These are phyloP conservation scores for Caryopteris hybrid DNA, from an alignment of 305 asterid species.

Conservation along the genomic window DNA sequence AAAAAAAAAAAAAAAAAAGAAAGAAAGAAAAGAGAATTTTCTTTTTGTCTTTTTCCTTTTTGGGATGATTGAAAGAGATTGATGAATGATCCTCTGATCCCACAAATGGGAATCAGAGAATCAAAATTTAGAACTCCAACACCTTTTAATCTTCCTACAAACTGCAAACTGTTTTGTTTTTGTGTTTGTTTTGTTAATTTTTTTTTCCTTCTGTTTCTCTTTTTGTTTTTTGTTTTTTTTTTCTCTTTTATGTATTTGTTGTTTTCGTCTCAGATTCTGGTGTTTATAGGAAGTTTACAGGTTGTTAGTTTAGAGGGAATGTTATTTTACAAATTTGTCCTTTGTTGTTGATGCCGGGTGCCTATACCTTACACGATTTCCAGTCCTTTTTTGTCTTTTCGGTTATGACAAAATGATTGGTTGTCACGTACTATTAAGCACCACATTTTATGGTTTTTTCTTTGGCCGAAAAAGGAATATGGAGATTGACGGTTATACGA, in stretches of 20 bases:
- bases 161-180: conserved; percentile 10
- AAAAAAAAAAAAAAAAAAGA: too few relatives aligned
- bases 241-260: too few relatives aligned
- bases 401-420: neutral
- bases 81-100: conserved; percentile 71
- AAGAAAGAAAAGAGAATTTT: too few relatives aligned
- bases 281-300: conserved; percentile 24
- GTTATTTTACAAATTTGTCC: conserved; percentile 32
- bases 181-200: too few relatives aligned
- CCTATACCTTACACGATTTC: neutral
- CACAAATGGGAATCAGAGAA: conserved; percentile 71
- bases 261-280: conserved; percentile 19
- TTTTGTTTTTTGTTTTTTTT: neutral
- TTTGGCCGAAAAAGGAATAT: neutral
- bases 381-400: neutral
- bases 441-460: neutral
- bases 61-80: conserved; percentile 21
- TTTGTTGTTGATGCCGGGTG: neutral
- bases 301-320: too few relatives aligned
- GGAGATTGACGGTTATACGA: neutral
- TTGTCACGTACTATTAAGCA: neutral
- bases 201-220: neutral
- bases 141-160: conserved; percentile 7
- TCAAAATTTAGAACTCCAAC: conserved; percentile 24
- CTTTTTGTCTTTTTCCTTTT: too few relatives aligned